These are phyloP conservation scores for Tuber magnatum DNA, from an alignment of 495 filamentous ascomycete genomes.

Conservation along the genomic window DNA sequence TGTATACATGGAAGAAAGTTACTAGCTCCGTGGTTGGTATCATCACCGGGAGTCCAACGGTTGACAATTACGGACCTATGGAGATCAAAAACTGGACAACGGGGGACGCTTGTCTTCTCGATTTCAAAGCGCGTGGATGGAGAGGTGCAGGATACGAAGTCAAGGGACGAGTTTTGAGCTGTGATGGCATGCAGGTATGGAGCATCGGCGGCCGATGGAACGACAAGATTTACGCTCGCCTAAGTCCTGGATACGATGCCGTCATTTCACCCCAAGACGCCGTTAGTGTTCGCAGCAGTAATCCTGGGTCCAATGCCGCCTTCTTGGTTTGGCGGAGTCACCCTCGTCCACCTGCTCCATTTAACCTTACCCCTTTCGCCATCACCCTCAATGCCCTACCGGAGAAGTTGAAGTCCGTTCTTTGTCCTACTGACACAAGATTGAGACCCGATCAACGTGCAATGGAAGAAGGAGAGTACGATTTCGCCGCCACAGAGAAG, in stretches of 20 bases:
- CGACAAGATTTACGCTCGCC: constrained; percentile 88
- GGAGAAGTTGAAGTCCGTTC: constrained; percentile 59
- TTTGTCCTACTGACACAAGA: constrained; percentile 88
- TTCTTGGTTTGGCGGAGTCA: constrained; percentile 91
- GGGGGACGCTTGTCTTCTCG: constrained; percentile 78
- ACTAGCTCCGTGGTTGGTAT: constrained; percentile 97
- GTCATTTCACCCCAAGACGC: constrained; percentile 51
- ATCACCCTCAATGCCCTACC: constrained; percentile 86
- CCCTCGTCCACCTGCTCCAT: constrained; percentile 71
- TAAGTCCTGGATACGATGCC: constrained; percentile 80
- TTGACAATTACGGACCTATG: constrained; percentile 98
- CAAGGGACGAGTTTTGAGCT: constrained; percentile 71
- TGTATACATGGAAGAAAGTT: constrained; percentile 99
- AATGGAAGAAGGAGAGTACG: constrained; percentile 96
- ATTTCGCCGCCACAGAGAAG: constrained; percentile 87
- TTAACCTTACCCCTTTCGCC: constrained; percentile 95
- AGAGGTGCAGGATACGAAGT: constrained; percentile 84
- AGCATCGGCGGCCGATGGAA: constrained; percentile 93
- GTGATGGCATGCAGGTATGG: constrained; percentile 67
- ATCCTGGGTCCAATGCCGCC: constrained; percentile 56
- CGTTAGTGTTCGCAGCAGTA: constrained; percentile 44
- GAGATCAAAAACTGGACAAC: constrained; percentile 96
- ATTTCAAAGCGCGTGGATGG: constrained; percentile 96
- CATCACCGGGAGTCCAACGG: constrained; percentile 88
- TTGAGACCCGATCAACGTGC: constrained; percentile 91